Evolutionary conservation across 352 stramenopile genomes (phyloP).

Genomic region (Saprolegnia diclina): DNA sequence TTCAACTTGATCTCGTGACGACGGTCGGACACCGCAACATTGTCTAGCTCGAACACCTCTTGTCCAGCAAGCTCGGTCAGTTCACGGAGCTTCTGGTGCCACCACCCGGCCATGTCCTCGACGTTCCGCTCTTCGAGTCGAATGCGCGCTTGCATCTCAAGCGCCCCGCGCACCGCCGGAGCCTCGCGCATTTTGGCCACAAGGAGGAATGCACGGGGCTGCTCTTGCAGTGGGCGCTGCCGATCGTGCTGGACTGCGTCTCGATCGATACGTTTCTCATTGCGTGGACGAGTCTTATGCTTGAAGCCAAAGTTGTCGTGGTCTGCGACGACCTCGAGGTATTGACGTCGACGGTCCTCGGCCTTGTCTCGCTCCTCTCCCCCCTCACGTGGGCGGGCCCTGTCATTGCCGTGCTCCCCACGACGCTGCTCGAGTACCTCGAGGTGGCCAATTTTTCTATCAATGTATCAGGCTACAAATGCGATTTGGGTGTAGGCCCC

Average conservation of each 20-base stretch:
- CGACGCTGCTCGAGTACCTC: constrained; percentile 15
- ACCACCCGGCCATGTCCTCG: no score
- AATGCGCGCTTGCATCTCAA: neutral
- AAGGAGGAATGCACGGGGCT: neutral
- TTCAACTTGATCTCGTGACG: neutral
- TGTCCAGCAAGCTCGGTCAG: no score
- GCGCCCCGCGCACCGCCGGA: neutral
- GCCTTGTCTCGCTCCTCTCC: constrained; percentile 7
- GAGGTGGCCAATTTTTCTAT: neutral
- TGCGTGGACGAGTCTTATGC: neutral
- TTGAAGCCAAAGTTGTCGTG: constrained; percentile 20
- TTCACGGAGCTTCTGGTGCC: no score
- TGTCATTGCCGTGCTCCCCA: constrained; percentile 19
- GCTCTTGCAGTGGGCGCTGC: constrained; percentile 20
- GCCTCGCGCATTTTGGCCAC: neutral
- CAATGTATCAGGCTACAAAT: neutral
- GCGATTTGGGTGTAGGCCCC: neutral
- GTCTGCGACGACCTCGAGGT: constrained; percentile 21
- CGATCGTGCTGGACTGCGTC: constrained; percentile 10
- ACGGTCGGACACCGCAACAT: neutral
- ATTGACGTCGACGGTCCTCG: constrained; percentile 13
- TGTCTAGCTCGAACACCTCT: neutral
- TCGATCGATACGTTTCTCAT: neutral
- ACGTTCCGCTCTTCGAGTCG: neutral
- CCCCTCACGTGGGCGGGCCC: constrained; percentile 20